Evolutionary conservation across 495 filamentous ascomycete genomes (phyloP).

Genomic region (Filosporella fistucella): DNA sequence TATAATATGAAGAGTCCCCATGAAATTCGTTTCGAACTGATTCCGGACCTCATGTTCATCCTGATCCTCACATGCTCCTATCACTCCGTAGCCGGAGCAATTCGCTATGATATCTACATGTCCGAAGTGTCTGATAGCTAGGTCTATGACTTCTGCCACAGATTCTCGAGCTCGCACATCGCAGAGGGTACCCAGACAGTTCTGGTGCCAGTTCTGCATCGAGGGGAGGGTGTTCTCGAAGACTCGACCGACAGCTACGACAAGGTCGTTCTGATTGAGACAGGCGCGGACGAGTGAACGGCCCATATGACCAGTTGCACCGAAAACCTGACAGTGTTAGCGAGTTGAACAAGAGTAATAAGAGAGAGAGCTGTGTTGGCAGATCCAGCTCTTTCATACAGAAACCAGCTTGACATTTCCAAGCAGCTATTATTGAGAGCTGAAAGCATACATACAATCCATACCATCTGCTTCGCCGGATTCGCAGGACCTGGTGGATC

Average conservation of each 20-base stretch:
- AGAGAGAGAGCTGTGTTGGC: not conserved
- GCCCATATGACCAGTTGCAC: constrained; percentile 93
- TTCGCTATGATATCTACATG: constrained; percentile 87
- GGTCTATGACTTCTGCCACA: constrained; percentile 64
- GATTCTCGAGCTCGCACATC: constrained; percentile 83
- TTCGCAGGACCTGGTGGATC: constrained; percentile 73
- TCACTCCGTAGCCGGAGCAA: constrained; percentile 88
- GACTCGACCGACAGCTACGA: constrained; percentile 82
- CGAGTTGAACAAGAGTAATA: not conserved
- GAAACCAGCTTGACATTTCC: not conserved
- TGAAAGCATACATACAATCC: constrained; percentile 57
- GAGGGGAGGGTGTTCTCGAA: constrained; percentile 70
- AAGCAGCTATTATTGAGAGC: not conserved
- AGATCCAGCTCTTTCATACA: not conserved
- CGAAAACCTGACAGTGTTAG: constrained; percentile 64
- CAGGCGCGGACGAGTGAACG: constrained; percentile 80
- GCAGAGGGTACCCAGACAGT: constrained; percentile 77
- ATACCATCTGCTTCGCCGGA: constrained; percentile 70
- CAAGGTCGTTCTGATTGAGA: constrained; percentile 79
- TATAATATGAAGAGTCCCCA: constrained; percentile 89
- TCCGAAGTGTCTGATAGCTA: constrained; percentile 68
- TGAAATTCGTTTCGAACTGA: constrained; percentile 97
- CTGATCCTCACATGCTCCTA: constrained; percentile 95
- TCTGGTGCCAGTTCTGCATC: constrained; percentile 63
- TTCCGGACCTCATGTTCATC: constrained; percentile 91